Evolutionary conservation across 164 flowering plant genomes (phyloP), one percentile per base, ranked within the genome.

Genomic region (Saururus chinensis): DNA sequence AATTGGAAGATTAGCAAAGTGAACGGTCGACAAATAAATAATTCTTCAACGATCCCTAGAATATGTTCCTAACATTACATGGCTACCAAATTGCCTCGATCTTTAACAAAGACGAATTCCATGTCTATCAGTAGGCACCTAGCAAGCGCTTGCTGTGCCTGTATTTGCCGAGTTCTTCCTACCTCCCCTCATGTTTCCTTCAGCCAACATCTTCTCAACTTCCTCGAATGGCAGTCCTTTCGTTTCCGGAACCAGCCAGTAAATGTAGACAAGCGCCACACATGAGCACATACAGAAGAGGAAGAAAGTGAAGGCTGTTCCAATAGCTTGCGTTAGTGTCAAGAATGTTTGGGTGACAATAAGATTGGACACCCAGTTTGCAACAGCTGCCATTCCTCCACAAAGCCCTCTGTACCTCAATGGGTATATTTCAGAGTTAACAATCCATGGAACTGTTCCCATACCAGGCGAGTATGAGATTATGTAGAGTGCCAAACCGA

Each of bases 381-480:
- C 66, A 19, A 84, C 82, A 0, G 96, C 95, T 16, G 96, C 96
- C 16, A 93, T 80, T 11, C 96, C 97, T 55, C 97, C 96, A 0
- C 96, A 86, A 4, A 81, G 49, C 0, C 93, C 92, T 75, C 97
- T 71, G 75, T 71, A 84, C 59, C 78, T 81, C 62, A 89, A 52
- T 4, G 98, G 98, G 66, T 92, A 92, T 40, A 92, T 89, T 76
- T 89, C 97, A 0, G 96, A 88, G 79, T 89, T 92, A 17, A 89
- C 75, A 12, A 89, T 82, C 98, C 97, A 89, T 0, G 97, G 98
- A 1, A 77, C 84, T 0, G 95, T 86, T 49, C 97, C 97, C 92
- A 92, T 83, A n/a, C 98, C 96, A 0, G 97, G 96, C 0, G 97
- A 68, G 62, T 82, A 93, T 1, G 71, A 54, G 23, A 88, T 77